These are phyloP conservation scores for Phialophora expanda DNA, from an alignment of 2,329 filamentous ascomycete species.

Conservation along the genomic window DNA sequence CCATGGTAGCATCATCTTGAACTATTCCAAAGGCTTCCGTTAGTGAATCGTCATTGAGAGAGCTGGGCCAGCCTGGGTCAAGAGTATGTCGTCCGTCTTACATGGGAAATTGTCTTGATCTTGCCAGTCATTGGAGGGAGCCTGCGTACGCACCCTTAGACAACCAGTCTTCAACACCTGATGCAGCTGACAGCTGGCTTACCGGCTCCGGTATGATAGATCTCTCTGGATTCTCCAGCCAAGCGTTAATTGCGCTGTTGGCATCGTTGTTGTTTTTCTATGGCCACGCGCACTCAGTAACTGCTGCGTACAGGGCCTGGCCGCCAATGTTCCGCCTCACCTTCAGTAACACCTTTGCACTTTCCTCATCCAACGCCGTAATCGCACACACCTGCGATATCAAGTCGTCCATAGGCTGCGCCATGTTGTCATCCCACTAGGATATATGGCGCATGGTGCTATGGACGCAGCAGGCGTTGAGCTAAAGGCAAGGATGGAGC, in stretches of 20 bases:
- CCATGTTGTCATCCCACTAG: constrained; percentile 21
- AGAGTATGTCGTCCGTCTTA: constrained; percentile 21
- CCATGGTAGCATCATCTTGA: constrained; percentile 45
- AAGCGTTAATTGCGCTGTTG: constrained; percentile 55
- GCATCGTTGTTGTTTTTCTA: constrained; percentile 54
- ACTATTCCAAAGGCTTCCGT: constrained; percentile 44
- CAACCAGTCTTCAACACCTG: constrained; percentile 1
- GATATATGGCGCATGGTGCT: background rate
- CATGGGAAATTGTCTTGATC: constrained; percentile 38
- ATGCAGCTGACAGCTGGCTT: constrained; percentile 4
- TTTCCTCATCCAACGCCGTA: constrained; percentile 25
- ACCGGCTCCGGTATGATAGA: constrained; percentile 27
- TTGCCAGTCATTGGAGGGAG: constrained; percentile 33
- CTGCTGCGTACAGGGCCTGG: background rate
- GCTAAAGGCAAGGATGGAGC: background rate
- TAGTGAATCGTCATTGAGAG: constrained; percentile 5
- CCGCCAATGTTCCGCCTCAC: constrained; percentile 11
- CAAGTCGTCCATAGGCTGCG: constrained; percentile 24
- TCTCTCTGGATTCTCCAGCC: constrained; percentile 50
- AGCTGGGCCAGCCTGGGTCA: background rate
- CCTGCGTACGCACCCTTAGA: constrained; percentile 17
- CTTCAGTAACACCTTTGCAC: constrained; percentile 30
- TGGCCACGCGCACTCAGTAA: background rate
- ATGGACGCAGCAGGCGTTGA: background rate
- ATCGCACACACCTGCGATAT: constrained; percentile 30